Evolutionary conservation across 352 stramenopile species (phyloP).

Genomic region (Pelagophyceae sp.): DNA sequence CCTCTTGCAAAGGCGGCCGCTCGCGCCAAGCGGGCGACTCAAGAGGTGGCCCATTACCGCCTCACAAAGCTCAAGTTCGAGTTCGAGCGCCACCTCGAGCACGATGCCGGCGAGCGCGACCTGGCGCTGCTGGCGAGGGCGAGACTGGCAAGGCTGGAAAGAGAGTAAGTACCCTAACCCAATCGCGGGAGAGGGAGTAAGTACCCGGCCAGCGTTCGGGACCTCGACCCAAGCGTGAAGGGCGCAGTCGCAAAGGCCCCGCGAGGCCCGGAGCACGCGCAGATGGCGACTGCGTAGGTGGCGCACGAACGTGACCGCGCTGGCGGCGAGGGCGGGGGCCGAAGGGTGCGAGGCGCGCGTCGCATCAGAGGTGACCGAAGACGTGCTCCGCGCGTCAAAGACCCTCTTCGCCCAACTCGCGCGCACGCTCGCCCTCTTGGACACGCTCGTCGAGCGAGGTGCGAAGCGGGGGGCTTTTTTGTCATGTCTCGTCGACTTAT

Average conservation of each 20-base stretch:
- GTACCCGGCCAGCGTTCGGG: too few species aligned
- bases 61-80: not conserved
- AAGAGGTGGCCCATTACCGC: not conserved
- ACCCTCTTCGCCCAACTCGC: not conserved
- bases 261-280: too few species aligned
- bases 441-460: not conserved
- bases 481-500: too few species aligned
- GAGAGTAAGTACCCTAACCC: too few species aligned
- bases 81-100: constrained; percentile 10
- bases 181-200: too few species aligned
- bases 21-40: not conserved
- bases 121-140: too few species aligned
- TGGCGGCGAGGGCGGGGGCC: not conserved
- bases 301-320: not conserved
- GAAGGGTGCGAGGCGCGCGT: not conserved
- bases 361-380: not conserved
- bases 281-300: too few species aligned
- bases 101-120: not conserved
- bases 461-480: too few species aligned
- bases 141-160: too few species aligned
- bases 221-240: too few species aligned
- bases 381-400: not conserved
- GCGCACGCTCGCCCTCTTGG: not conserved
- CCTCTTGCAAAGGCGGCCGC: not conserved
- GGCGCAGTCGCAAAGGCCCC: too few species aligned